phyloP scores from a whole-genome alignment of 2,329 filamentous ascomycete genomes.

The Diaporthe sp. region DNA sequence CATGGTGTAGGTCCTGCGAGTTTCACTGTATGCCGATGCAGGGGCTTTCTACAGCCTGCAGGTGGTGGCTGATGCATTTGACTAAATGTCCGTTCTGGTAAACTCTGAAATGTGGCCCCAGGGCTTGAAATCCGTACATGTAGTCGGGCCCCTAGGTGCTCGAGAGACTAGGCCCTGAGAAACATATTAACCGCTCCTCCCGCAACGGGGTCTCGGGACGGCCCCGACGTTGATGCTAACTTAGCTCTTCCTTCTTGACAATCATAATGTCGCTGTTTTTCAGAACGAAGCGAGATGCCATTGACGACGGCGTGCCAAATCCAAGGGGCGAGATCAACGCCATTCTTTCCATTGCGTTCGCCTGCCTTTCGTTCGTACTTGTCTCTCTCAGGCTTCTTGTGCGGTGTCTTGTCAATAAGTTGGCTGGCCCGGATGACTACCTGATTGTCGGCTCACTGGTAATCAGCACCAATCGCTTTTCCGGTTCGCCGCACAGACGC shows the following conservation, averaged over 20 bases:
- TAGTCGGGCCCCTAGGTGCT: background rate
- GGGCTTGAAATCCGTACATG: background rate
- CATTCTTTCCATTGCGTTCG: conserved; percentile 34
- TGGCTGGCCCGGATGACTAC: conserved; percentile 30
- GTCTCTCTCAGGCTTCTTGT: conserved; percentile 32
- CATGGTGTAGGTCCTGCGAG: background rate
- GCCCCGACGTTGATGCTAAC: background rate
- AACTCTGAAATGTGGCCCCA: conserved; percentile 22
- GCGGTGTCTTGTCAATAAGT: conserved; percentile 25
- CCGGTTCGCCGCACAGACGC: background rate
- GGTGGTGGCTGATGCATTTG: background rate
- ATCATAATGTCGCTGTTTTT: conserved; percentile 4
- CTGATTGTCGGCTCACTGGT: conserved; percentile 35
- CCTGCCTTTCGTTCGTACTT: conserved; percentile 32
- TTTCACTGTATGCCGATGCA: conserved; percentile 4
- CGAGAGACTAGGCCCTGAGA: background rate
- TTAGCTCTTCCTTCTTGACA: background rate
- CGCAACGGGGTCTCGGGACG: background rate
- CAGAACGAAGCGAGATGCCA: conserved; percentile 42
- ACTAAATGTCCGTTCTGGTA: background rate
- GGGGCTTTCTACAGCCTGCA: conserved; percentile 3
- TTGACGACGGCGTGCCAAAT: conserved; percentile 35
- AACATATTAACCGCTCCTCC: conserved; percentile 18
- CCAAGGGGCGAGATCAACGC: conserved; percentile 32
- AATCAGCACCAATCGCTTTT: background rate